Evolutionary conservation across 2,329 filamentous ascomycete genomes (phyloP).

Genomic region (Aspergillus sp.): DNA sequence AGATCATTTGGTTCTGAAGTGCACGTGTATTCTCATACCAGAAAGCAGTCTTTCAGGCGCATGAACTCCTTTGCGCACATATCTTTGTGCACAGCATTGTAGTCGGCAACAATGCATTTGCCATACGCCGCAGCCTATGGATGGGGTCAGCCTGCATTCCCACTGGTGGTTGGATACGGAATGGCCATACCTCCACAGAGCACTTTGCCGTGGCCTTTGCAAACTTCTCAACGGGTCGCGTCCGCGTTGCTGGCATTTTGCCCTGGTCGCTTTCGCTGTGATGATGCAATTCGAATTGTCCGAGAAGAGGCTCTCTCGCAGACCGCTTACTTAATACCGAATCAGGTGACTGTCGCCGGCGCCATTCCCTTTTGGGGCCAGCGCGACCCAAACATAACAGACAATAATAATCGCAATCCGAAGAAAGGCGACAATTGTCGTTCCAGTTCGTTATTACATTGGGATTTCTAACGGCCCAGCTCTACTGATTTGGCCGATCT

Average conservation of each 20-base stretch:
- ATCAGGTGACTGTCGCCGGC: slow-evolving; percentile 10
- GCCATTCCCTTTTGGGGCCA: slow-evolving; percentile 14
- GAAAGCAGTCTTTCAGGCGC: slow-evolving; percentile 79
- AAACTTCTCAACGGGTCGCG: slow-evolving; percentile 66
- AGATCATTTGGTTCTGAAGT: neutral
- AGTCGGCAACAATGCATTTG: slow-evolving; percentile 86
- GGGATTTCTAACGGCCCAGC: neutral
- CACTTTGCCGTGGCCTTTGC: slow-evolving; percentile 65
- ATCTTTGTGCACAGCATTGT: slow-evolving; percentile 85
- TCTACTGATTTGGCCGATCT: slow-evolving; percentile 5
- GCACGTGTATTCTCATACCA: slow-evolving; percentile 55
- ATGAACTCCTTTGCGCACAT: slow-evolving; percentile 86
- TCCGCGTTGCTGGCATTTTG: slow-evolving; percentile 46
- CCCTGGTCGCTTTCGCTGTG: neutral
- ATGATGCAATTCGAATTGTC: neutral
- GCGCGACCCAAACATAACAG: slow-evolving; percentile 20
- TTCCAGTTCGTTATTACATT: neutral
- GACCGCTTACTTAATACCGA: slow-evolving; percentile 14
- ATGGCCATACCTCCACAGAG: slow-evolving; percentile 56
- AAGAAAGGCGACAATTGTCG: neutral
- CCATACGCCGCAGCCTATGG: slow-evolving; percentile 77
- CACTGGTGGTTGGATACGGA: no score
- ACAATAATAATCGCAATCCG: neutral
- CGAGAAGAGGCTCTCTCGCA: neutral
- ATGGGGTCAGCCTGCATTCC: slow-evolving; percentile 13